Evolutionary conservation across 768 basidiomycete genomes (phyloP), one percentile per base, ranked within the genome.

Genomic region (Termitomyces sp.): DNA sequence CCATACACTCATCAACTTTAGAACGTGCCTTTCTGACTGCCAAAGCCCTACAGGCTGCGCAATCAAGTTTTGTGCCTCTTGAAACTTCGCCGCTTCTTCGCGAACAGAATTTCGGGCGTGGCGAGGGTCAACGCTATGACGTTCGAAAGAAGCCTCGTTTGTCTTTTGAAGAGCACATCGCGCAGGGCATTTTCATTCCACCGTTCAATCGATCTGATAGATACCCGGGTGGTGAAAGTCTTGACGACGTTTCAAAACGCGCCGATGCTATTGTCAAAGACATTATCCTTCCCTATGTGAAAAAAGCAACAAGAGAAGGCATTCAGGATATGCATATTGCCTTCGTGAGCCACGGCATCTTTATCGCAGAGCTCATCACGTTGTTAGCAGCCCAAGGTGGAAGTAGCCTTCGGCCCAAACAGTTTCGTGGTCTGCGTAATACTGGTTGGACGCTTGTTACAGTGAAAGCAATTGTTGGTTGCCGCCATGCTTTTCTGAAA

Each of bases 281-380:
- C 5, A 67, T 87, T 17, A 68, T 91, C 9, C 67, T 88, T 66
- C 83, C 86, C 4, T 80, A 87, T 65, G 72, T 91, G n/a, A 63
- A 74, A 57, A 70, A 74, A 11, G 77, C 74, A 15, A 71, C 68
- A 60, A 67, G 73, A 47, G 75, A 76, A n/a, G 74, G 76, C 40
- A 69, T 61, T 50, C 68, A 75, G 43, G 77, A 78, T 38, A 64
- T 79, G 4, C 82, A 86, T 62, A 70, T 92, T 31, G 89, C 84
- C 1, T 66, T 92, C 43, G 85, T 91, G 51, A 91, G 90, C 72
- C 91, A 94, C 71, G 89, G 92, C 0, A 66, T 90, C 25, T 86
- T 86, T 71, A 87, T 92, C 49, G 75, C 74, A 32, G 85, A 88
- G 71, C 72, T 88, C 14, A 69, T 90, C 4, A 75, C 77, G 29